These are phyloP conservation scores for Alternaria arborescens DNA, from an alignment of 2,329 filamentous ascomycete genomes.

Conservation along the genomic window DNA sequence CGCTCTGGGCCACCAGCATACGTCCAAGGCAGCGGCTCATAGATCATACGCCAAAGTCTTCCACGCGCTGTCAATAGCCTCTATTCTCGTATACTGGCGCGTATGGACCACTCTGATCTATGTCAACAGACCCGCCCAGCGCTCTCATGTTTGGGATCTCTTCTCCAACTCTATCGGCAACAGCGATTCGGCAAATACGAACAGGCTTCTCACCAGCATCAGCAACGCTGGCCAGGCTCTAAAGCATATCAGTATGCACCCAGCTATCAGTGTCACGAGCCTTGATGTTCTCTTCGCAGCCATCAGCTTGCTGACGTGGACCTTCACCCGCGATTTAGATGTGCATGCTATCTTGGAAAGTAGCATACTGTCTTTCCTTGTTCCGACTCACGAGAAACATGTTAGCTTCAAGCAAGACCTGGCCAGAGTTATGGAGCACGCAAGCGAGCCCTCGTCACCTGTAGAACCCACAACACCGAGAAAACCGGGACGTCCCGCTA, in stretches of 20 bases:
- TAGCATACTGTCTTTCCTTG: conserved; percentile 42
- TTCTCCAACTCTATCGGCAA: conserved; percentile 55
- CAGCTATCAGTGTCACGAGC: conserved; percentile 64
- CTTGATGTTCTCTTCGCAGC: conserved; percentile 67
- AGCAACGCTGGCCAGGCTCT: conserved; percentile 49
- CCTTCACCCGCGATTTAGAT: conserved; percentile 63
- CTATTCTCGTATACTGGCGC: conserved; percentile 58
- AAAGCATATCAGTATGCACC: conserved; percentile 64
- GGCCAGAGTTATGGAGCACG: conserved; percentile 17
- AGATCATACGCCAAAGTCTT: conserved; percentile 59
- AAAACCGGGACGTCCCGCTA: conserved; percentile 40
- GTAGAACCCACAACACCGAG: conserved; percentile 29
- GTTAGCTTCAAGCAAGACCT: conserved; percentile 32
- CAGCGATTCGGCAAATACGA: conserved; percentile 50
- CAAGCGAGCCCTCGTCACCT: conserved; percentile 10
- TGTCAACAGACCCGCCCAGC: conserved; percentile 59
- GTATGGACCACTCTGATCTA: conserved; percentile 56
- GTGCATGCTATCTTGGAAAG: conserved; percentile 59
- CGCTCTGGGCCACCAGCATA: conserved; percentile 59
- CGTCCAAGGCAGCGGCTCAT: conserved; percentile 52
- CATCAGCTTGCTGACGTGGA: conserved; percentile 65
- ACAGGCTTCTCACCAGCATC: conserved; percentile 38
- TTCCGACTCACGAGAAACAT: conserved; percentile 39
- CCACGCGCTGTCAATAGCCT: conserved; percentile 56
- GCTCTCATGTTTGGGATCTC: conserved; percentile 50